A percentile compares a stretch with the other conserved stretches of the same genome.
phyloP scores from a whole-genome alignment of 2,329 filamentous ascomycete species.

The Lachnellula arida region DNA sequence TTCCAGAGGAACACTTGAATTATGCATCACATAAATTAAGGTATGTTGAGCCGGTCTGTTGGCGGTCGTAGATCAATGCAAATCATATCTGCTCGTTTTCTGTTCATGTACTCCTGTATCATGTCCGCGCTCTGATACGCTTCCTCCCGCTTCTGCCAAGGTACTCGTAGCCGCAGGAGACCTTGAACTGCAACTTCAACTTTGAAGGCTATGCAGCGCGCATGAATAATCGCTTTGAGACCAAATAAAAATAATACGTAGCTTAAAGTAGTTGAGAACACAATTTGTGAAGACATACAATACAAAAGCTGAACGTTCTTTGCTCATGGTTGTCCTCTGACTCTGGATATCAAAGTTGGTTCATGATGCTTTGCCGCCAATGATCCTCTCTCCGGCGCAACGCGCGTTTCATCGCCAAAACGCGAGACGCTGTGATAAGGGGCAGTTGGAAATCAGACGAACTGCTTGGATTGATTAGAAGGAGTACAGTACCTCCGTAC shows the following conservation, averaged over 20 bases:
- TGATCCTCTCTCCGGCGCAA: neutral
- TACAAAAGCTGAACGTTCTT: neutral
- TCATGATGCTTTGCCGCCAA: neutral
- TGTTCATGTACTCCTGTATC: neutral
- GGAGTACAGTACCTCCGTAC: neutral
- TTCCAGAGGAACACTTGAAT: slow-evolving; percentile 1
- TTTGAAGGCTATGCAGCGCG: neutral
- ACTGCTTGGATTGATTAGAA: neutral
- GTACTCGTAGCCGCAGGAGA: neutral
- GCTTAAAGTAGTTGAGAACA: neutral
- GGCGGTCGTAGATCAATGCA: slow-evolving; percentile 8
- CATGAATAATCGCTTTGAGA: neutral
- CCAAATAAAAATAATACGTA: neutral
- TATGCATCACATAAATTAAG: slow-evolving; percentile 15
- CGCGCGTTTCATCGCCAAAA: slow-evolving; percentile 2
- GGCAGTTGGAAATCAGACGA: slow-evolving; percentile 1
- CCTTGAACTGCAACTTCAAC: neutral
- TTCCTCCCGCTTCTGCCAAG: neutral
- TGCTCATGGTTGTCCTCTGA: neutral
- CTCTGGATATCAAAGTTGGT: neutral
- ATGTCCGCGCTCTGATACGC: neutral
- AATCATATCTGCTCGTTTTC: neutral
- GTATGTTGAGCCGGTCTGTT: neutral
- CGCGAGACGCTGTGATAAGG: slow-evolving; percentile 1
- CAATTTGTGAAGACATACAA: neutral